Evolutionary conservation across 2,329 filamentous ascomycete species (phyloP).

Genomic region (Gaeumannomyces tritici): DNA sequence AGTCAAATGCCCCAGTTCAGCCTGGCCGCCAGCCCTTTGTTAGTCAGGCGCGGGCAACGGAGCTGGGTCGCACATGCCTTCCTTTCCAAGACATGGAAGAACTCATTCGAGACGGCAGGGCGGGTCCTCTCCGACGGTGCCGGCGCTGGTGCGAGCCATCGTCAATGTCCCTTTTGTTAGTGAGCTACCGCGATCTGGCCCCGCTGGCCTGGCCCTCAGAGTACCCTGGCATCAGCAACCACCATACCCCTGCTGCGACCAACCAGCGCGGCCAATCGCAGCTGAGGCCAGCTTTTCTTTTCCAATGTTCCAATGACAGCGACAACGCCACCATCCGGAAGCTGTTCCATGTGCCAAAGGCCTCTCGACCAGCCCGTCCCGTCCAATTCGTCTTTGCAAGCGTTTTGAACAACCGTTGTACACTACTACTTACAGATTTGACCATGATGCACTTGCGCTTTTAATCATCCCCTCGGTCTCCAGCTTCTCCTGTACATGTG

Average conservation of each 20-base stretch:
- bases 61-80: not conserved
- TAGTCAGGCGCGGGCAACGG: too few species aligned
- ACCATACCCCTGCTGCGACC: not conserved
- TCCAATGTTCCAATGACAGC: constrained; percentile 1
- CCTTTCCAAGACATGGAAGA: not conserved
- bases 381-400: not conserved
- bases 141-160: too few species aligned
- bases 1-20: not conserved
- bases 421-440: not conserved
- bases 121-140: not conserved
- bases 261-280: not conserved
- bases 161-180: not conserved
- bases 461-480: not conserved
- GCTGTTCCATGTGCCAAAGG: not conserved
- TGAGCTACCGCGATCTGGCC: not conserved
- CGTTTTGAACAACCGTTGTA: not conserved
- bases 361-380: not conserved
- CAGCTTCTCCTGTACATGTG: constrained; percentile 3
- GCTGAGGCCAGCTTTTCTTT: constrained; percentile 3
- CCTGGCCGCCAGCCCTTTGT: not conserved
- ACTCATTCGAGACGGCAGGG: not conserved
- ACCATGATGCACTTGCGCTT: not conserved
- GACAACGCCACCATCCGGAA: not conserved
- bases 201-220: not conserved
- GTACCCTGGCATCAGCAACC: not conserved